Evolutionary conservation across 2,329 filamentous ascomycete genomes (phyloP).

Genomic region (Exophiala spinifera): DNA sequence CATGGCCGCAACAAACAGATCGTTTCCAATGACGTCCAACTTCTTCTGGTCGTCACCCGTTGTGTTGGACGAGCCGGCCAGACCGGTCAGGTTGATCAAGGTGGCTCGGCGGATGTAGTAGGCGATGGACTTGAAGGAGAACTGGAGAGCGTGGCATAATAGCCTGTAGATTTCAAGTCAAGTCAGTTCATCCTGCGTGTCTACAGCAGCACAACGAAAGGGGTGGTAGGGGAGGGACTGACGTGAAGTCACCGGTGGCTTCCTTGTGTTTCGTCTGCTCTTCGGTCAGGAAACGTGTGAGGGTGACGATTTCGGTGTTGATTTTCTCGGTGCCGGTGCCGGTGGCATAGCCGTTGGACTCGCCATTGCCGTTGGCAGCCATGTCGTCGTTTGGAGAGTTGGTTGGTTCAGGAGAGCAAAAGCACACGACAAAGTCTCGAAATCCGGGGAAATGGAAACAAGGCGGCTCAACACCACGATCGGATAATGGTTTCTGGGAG

Average conservation of each 20-base stretch:
- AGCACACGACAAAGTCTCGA: constrained; percentile 15
- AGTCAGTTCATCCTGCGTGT: constrained; percentile 3
- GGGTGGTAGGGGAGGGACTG: constrained; percentile 38
- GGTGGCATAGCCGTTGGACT: constrained; percentile 46
- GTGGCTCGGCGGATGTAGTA: constrained; percentile 98
- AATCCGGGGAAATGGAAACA: constrained; percentile 18
- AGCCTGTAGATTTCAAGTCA: constrained; percentile 55
- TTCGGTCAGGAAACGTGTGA: constrained; percentile 93
- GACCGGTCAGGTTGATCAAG: constrained; percentile 89
- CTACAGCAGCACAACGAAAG: background rate
- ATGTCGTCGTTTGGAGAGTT: constrained; percentile 7
- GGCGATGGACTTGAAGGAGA: constrained; percentile 99
- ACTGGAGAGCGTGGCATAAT: constrained; percentile 95
- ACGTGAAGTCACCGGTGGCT: constrained; percentile 98
- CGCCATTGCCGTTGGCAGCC: constrained; percentile 24
- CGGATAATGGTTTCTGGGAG: too few relatives aligned
- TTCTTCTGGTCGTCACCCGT: constrained; percentile 99
- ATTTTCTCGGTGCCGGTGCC: constrained; percentile 68
- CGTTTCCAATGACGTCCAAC: constrained; percentile 97
- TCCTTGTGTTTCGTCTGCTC: constrained; percentile 91
- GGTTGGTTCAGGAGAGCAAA: background rate
- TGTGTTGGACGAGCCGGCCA: constrained; percentile 90
- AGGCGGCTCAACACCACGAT: background rate
- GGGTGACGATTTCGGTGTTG: constrained; percentile 93
- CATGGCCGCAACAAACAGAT: constrained; percentile 96